These are phyloP conservation scores for Aaosphaeria arxii DNA, from an alignment of 2,329 filamentous ascomycete genomes.

Conservation along the genomic window DNA sequence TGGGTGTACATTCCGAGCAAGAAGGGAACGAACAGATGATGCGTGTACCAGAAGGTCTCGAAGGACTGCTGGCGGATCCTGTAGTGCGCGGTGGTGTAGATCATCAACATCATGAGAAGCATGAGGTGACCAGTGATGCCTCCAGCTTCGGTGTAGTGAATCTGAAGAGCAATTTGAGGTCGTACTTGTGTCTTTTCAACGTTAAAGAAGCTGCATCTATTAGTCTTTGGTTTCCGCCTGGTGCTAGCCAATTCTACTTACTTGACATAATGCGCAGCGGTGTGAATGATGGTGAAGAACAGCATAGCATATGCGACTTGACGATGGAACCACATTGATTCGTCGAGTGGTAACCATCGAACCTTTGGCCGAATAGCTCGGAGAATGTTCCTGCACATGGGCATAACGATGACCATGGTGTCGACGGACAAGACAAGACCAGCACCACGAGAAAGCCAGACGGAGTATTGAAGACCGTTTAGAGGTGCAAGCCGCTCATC, in stretches of 20 bases:
- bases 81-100: slow-evolving; percentile 93
- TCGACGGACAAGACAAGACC: slow-evolving; percentile 83
- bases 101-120: slow-evolving; percentile 98
- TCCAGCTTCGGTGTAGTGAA: slow-evolving; percentile 85
- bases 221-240: slow-evolving; percentile 2
- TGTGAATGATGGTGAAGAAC: slow-evolving; percentile 76
- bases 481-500: slow-evolving; percentile 70
- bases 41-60: slow-evolving; percentile 99
- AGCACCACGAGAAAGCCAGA: slow-evolving; percentile 94
- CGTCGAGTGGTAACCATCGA: slow-evolving; percentile 86
- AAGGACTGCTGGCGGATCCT: slow-evolving; percentile 96
- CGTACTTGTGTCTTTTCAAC: slow-evolving; percentile 84
- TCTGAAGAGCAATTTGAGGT: slow-evolving; percentile 75
- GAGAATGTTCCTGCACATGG: slow-evolving; percentile 90
- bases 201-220: slow-evolving; percentile 76
- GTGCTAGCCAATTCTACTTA: slow-evolving; percentile 42
- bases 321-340: slow-evolving; percentile 94
- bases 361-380: slow-evolving; percentile 82
- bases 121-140: slow-evolving; percentile 96
- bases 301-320: slow-evolving; percentile 90
- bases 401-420: slow-evolving; percentile 81
- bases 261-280: slow-evolving; percentile 88
- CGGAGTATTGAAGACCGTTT: slow-evolving; percentile 80
- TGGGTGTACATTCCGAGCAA: slow-evolving; percentile 92
- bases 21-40: slow-evolving; percentile 98